These are phyloP conservation scores for Carex pumila DNA, from an alignment of 176 grass and related monocot genomes.

Conservation along the genomic window DNA sequence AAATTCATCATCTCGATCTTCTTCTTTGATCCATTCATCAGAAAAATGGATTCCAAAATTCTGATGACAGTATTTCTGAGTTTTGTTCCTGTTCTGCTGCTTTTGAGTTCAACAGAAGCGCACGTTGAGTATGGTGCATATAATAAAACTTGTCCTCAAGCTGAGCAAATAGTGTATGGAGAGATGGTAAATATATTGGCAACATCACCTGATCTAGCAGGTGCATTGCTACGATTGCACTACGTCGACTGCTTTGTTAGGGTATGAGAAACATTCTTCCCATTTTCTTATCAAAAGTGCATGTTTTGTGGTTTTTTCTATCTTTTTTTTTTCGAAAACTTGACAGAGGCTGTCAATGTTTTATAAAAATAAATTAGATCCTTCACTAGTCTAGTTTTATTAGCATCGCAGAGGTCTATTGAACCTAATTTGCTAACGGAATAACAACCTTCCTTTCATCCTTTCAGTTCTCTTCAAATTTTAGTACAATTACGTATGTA, in stretches of 20 bases:
- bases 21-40: neutral
- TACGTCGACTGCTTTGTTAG: constrained; percentile 17
- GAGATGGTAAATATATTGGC: constrained; percentile 18
- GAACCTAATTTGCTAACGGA: too few species aligned
- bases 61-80: neutral
- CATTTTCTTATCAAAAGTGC: neutral
- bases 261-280: neutral
- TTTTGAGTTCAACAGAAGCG: constrained; percentile 12
- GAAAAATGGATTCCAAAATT: constrained; percentile 16
- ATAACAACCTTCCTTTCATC: neutral
- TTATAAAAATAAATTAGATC: too few species aligned
- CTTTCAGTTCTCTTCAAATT: neutral
- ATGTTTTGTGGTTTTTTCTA: too few species aligned
- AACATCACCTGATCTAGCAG: constrained; percentile 6
- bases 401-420: too few species aligned
- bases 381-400: too few species aligned
- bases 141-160: constrained; percentile 9
- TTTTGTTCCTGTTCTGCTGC: neutral
- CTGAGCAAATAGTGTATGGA: constrained; percentile 5
- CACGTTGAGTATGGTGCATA: constrained; percentile 12
- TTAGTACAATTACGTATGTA: neutral
- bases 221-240: constrained; percentile 16
- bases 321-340: too few species aligned
- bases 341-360: too few species aligned
- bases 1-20: neutral